Evolutionary conservation across 164 flowering plant genomes (phyloP), one percentile per base, ranked within the genome.

Genomic region (Berberis thunbergii): DNA sequence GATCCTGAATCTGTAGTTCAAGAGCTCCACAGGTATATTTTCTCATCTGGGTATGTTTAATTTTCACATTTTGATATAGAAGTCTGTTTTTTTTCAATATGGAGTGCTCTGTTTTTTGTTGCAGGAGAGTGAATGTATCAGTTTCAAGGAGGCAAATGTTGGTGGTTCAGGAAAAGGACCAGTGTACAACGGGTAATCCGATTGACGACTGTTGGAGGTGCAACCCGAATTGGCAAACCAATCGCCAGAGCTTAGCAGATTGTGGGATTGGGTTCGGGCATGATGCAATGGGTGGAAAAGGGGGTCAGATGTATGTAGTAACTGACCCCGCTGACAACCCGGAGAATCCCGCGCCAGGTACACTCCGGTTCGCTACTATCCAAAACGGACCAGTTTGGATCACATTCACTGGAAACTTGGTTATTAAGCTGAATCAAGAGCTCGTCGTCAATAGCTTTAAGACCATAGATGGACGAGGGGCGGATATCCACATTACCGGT

Each of bases 191-290:
- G 44, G 90, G 85, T 0, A 88, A 86, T 69, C 92, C 91, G 9
- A 81, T 85, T 42, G 92, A 88, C 74, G 89, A 84, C 62, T 88
- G 96, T 75, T 88, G 96, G 96, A 68, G 83, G 10, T 84, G 95
- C 69, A 81, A 83, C 77, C 76, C 85, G 1, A 74, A 83, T 72
- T 86, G 91, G 96, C 64, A 59, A 10, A 3, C 59, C 4, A 76
- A 88, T 77, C 84, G 88, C 39, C 87, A 88, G 62, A 62, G 49
- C 6, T 68, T 88, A 49, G 96, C 91, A 13, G 89, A 83, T 65
- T 88, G 96, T 69, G 85, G 74, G 10, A 77, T 88, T 42, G 91
- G 96, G 59, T 88, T 88, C 72, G 96, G 87, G 4, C 69, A 49
- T 4, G 75, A 69, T 3, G 82, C 96, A 4, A 38, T 74, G 4